Base-by-base conservation (phyloP, 2,329 filamentous ascomycete species). In the Acrocalymma vagum region DNA sequence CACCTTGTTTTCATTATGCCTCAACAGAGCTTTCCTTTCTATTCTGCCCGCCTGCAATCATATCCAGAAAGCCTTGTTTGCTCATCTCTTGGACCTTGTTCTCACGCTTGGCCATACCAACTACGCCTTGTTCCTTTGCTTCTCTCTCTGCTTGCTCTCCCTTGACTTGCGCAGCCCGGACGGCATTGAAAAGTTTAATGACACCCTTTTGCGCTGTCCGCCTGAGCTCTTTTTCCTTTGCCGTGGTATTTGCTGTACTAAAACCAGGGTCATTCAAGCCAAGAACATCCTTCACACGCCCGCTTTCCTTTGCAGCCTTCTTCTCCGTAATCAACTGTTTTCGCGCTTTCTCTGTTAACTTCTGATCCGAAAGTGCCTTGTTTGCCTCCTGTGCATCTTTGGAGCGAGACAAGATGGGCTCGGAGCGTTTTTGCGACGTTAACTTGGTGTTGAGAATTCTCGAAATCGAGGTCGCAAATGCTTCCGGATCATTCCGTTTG, bases 31-130 rank as follows among this genome's bases (percentile, higher is more conserved):
- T 55, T 42, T 62, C 62, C 47, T 63, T 65, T 63, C 72, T 66
- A 73, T 80, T 69, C 53, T 79, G 70, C 64, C 81, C 76, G 10
- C 79, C 77, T 27, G 78, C 78, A 66, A 99, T 96, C 69, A 97
- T 73, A 48, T 97, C 93, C 69, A 99, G 72, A 74, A 97, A 99
- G 0, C 93, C 92, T 74, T 96, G 89, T 76, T 95, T 95, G 69
- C 88, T 95, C 86, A 99, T 94, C 78, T 97, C 92, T 53, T 90
- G 94, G 36, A 95, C 80, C 75, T 87, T 91, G 72, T 95, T 90
- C 72, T 95, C 87, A 53, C 90, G 83, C 70, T 88, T 84, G 48
- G 81, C 82, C 62, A 90, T 84, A 2, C 93, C 93, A 21, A 96
- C 81, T 0, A 95, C 77, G 3, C 90, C 88, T 46, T 86, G 82